These are phyloP conservation scores for Trichoderma sp. DNA, from an alignment of 2,329 filamentous ascomycete genomes.

Conservation along the genomic window DNA sequence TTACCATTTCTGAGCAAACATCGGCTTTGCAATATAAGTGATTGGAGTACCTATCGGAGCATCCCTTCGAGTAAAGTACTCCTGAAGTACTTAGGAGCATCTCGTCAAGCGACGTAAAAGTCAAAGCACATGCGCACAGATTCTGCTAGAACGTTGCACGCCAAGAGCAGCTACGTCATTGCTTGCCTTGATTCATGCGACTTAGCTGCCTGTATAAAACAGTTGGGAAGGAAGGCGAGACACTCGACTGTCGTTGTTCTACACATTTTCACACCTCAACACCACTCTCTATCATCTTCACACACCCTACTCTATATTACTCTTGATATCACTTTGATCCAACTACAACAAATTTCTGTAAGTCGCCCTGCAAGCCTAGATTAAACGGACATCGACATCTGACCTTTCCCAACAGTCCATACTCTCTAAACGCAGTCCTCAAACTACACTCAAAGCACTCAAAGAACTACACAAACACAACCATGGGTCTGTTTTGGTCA, in stretches of 20 bases:
- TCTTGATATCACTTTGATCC: neutral
- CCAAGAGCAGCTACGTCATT: slow-evolving; percentile 4
- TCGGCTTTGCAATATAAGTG: too few relatives aligned
- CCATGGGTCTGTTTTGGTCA: slow-evolving; percentile 53
- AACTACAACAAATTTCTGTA: neutral
- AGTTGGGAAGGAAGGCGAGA: neutral
- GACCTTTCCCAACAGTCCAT: neutral
- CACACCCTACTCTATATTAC: neutral
- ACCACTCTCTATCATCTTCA: too few relatives aligned
- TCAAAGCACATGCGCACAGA: neutral
- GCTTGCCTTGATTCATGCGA: neutral
- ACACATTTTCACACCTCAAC: neutral
- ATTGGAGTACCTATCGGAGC: too few relatives aligned
- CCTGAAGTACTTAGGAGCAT: neutral
- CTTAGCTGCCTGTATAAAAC: neutral
- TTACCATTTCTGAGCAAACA: too few relatives aligned
- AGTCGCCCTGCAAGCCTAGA: neutral
- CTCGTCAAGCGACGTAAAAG: too few relatives aligned
- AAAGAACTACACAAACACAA: slow-evolving; percentile 15
- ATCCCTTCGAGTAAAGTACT: too few relatives aligned
- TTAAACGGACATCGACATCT: neutral
- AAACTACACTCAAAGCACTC: too few relatives aligned
- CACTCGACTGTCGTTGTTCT: too few relatives aligned
- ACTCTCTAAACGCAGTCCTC: neutral
- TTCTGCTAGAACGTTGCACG: neutral